Evolutionary conservation across 1,284 basidiomycete species (phyloP).

Genomic region (Ganoderma resinaceum): DNA sequence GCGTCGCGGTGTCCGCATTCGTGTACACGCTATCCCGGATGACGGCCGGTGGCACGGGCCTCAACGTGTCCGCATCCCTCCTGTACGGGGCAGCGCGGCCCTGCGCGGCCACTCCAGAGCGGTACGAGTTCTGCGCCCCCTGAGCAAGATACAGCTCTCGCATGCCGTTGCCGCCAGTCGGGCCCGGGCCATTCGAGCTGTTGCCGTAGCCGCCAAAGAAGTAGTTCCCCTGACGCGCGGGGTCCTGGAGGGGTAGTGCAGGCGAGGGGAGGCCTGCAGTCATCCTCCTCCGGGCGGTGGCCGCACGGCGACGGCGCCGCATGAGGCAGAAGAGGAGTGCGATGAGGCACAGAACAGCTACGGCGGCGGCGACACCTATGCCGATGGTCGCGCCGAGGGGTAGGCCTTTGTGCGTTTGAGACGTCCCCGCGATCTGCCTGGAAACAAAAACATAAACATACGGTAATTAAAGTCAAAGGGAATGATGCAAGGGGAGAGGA

Average conservation of each 20-base stretch:
- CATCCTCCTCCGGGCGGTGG: conserved; percentile 12
- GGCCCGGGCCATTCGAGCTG: not conserved
- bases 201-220: conserved; percentile 22
- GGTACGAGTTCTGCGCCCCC: conserved; percentile 11
- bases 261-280: conserved; percentile 35
- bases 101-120: not conserved
- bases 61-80: conserved; percentile 12
- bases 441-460: not conserved
- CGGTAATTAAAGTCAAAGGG: not conserved
- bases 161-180: not conserved
- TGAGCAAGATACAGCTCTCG: conserved; percentile 19
- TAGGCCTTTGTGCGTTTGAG: conserved; percentile 16
- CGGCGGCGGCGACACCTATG: conserved; percentile 39
- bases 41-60: conserved; percentile 14
- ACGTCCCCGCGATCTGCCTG: conserved; percentile 16
- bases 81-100: conserved; percentile 11
- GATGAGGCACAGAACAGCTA: conserved; percentile 42
- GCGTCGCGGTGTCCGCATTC: conserved; percentile 10
- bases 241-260: conserved; percentile 49
- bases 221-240: conserved; percentile 43
- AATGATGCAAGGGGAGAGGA: not conserved
- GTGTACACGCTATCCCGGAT: conserved; percentile 20
- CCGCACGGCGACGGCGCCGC: conserved; percentile 32
- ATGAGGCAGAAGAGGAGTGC: conserved; percentile 40
- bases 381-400: conserved; percentile 39